phyloP scores from a whole-genome alignment of 75 land plant genomes.

The Pseudotsuga menziesii region DNA sequence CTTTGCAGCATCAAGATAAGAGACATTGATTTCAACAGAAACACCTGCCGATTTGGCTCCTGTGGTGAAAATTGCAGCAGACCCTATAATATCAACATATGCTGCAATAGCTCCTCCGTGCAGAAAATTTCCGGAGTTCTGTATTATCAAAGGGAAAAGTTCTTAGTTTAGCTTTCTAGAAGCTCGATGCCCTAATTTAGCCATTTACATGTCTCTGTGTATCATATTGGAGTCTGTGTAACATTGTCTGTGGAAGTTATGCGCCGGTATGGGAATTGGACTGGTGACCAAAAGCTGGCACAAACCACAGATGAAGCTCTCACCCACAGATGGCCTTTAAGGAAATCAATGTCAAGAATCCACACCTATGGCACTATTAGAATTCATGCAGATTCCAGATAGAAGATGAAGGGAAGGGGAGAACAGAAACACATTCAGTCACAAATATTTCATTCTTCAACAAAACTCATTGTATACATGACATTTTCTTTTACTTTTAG shows the following conservation, averaged over 20 bases:
- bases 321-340: too few relatives aligned
- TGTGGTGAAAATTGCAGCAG: constrained; percentile 44
- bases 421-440: too few relatives aligned
- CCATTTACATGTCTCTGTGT: not conserved
- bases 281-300: too few relatives aligned
- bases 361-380: too few relatives aligned
- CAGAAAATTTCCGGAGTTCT: constrained; percentile 40
- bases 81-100: constrained; percentile 59
- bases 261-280: not conserved
- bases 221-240: not conserved
- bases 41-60: constrained; percentile 42
- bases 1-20: constrained; percentile 57
- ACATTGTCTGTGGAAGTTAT: not conserved
- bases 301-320: too few relatives aligned
- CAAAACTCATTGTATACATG: too few relatives aligned
- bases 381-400: too few relatives aligned
- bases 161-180: not conserved
- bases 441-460: too few relatives aligned
- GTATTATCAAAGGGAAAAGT: not conserved
- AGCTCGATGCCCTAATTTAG: not conserved
- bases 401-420: too few relatives aligned
- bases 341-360: too few relatives aligned
- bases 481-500: too few relatives aligned
- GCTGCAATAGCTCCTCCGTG: constrained; percentile 79
- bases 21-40: constrained; percentile 65